phyloP scores from a whole-genome alignment of 805 yeast species.

The Saccharomycodes ludwigii region DNA sequence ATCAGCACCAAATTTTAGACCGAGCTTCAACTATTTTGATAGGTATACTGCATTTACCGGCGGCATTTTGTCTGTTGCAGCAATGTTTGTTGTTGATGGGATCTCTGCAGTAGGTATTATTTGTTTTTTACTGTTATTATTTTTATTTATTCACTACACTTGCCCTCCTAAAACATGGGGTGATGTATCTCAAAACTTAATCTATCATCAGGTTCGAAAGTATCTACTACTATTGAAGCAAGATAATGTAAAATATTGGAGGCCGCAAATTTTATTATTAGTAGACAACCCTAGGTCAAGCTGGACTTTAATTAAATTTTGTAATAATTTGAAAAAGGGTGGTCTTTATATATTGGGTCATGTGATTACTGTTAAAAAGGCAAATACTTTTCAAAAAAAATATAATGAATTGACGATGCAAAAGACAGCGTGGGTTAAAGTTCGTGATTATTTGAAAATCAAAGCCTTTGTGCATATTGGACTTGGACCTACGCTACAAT shows the following conservation, averaged over 20 bases:
- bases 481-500: slow-evolving; percentile 72
- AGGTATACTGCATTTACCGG: slow-evolving; percentile 75
- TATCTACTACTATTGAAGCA: slow-evolving; percentile 64
- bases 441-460: slow-evolving; percentile 64
- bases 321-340: slow-evolving; percentile 91
- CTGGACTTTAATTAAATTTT: slow-evolving; percentile 85
- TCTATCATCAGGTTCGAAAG: slow-evolving; percentile 93
- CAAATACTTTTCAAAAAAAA: slow-evolving; percentile 48
- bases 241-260: slow-evolving; percentile 95
- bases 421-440: slow-evolving; percentile 68
- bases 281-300: slow-evolving; percentile 88
- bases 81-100: slow-evolving; percentile 94
- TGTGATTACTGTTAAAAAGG: slow-evolving; percentile 46
- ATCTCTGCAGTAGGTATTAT: slow-evolving; percentile 71
- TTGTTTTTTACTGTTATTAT: slow-evolving; percentile 48
- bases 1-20: slow-evolving; percentile 96
- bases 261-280: slow-evolving; percentile 83
- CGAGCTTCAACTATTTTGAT: slow-evolving; percentile 81
- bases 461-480: slow-evolving; percentile 94
- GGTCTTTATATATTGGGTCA: slow-evolving; percentile 90
- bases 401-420: slow-evolving; percentile 61
- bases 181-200: slow-evolving; percentile 89
- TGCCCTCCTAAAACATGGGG: slow-evolving; percentile 98
- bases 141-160: slow-evolving; percentile 71
- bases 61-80: slow-evolving; percentile 51